Evolutionary conservation across 805 yeast genomes (phyloP).

Genomic region (Zygosaccharomyces siamensis): DNA sequence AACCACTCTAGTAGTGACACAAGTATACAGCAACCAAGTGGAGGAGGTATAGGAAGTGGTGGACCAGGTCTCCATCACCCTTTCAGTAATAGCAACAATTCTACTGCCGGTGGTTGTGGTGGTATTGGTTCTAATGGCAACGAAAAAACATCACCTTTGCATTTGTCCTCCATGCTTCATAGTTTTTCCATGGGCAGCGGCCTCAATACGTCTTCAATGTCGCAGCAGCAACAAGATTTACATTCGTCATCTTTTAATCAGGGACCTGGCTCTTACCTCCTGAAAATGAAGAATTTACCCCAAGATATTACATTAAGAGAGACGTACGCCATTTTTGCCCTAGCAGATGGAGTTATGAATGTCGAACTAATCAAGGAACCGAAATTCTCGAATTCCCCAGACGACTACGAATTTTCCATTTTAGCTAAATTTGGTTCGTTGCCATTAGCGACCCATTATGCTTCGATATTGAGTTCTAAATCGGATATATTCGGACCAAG

Average conservation of each 20-base stretch:
- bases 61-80: background rate
- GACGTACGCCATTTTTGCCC: conserved; percentile 59
- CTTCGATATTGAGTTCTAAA: conserved; percentile 39
- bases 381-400: conserved; percentile 10
- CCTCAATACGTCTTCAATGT: conserved; percentile 5
- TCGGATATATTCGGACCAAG: conserved; percentile 46
- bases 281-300: conserved; percentile 56
- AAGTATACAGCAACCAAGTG: conserved; percentile 8
- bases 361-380: conserved; percentile 42
- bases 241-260: conserved; percentile 7
- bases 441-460: conserved; percentile 41
- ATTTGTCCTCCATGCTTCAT: conserved; percentile 30
- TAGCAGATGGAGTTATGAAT: conserved; percentile 57
- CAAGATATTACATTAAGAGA: conserved; percentile 61
- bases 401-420: conserved; percentile 33
- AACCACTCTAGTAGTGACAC: conserved; percentile 17
- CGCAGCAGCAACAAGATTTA: conserved; percentile 10
- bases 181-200: conserved; percentile 23
- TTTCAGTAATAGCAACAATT: conserved; percentile 2
- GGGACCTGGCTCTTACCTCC: conserved; percentile 22
- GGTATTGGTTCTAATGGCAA: conserved; percentile 2
- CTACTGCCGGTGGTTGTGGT: background rate
- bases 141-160: conserved; percentile 28
- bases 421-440: conserved; percentile 44
- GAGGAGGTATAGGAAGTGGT: background rate